A percentile compares a stretch with the other conserved stretches of the same genome.
These are phyloP conservation scores for Coelastrella sp. DNA, from an alignment of 139 green algal species.

Conservation along the genomic window DNA sequence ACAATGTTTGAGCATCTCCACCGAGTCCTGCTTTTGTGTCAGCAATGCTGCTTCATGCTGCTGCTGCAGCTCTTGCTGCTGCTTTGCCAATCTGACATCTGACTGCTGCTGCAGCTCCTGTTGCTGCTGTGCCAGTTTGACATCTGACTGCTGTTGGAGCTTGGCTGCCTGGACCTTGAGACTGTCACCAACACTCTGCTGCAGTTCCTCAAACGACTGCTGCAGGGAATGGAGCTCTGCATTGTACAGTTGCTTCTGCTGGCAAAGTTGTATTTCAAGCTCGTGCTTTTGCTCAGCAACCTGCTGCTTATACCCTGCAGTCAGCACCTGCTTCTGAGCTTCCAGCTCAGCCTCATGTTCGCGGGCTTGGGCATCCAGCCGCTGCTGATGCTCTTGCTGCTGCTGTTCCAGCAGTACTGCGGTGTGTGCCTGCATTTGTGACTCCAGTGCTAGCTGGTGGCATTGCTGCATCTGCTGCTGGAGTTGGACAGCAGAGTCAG, in stretches of 20 bases:
- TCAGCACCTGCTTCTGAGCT: no score
- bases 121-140: not conserved
- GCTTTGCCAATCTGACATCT: not conserved
- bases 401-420: not conserved
- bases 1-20: not conserved
- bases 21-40: not conserved
- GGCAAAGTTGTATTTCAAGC: not conserved
- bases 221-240: not conserved
- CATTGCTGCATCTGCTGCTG: not conserved
- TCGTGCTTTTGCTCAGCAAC: not conserved
- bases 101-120: no score
- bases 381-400: conserved; percentile 11
- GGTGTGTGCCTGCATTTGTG: not conserved
- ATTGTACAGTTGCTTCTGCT: conserved; percentile 6
- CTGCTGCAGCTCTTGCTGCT: not conserved
- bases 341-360: not conserved
- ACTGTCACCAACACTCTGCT: not conserved
- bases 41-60: not conserved
- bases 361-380: not conserved
- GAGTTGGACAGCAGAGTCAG: not conserved
- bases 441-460: not conserved
- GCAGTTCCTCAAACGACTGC: conserved; percentile 3
- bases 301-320: conserved; percentile 10
- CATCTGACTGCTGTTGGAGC: conserved; percentile 10
- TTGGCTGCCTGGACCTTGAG: not conserved